Conservation (phyloP, 176 grass and related monocot species). For the Ensete ventricosum region DNA sequence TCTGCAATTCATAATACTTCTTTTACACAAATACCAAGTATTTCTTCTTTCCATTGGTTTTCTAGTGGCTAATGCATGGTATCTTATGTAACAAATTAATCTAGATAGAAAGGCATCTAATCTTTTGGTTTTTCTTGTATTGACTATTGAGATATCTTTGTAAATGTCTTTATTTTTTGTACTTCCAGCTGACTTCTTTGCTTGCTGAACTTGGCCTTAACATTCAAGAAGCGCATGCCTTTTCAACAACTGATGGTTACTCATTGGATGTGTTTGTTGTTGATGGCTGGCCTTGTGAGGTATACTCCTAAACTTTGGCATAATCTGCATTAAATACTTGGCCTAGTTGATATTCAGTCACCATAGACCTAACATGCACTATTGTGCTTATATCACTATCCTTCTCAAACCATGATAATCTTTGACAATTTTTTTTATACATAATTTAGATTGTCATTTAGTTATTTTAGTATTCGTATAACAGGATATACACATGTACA, state of each 20-base stretch:
- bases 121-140: neutral
- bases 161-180: constrained; percentile 6
- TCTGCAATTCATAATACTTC: neutral
- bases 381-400: neutral
- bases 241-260: constrained; percentile 94
- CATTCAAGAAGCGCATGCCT: constrained; percentile 95
- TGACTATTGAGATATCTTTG: neutral
- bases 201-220: constrained; percentile 85
- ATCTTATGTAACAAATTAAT: neutral
- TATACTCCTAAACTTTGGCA: constrained; percentile 3
- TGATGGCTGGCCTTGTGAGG: constrained; percentile 87
- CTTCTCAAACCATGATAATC: neutral
- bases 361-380: neutral
- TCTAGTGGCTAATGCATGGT: neutral
- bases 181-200: constrained; percentile 68
- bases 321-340: neutral
- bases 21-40: neutral
- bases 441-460: too few species aligned
- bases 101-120: neutral
- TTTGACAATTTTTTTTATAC: too few species aligned
- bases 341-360: neutral
- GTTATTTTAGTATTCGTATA: too few species aligned
- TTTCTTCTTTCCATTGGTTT: neutral
- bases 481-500: too few species aligned
- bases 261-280: constrained; percentile 96